Evolutionary conservation across 345 rosid species (phyloP).

Genomic region (Reutealis trisperma): DNA sequence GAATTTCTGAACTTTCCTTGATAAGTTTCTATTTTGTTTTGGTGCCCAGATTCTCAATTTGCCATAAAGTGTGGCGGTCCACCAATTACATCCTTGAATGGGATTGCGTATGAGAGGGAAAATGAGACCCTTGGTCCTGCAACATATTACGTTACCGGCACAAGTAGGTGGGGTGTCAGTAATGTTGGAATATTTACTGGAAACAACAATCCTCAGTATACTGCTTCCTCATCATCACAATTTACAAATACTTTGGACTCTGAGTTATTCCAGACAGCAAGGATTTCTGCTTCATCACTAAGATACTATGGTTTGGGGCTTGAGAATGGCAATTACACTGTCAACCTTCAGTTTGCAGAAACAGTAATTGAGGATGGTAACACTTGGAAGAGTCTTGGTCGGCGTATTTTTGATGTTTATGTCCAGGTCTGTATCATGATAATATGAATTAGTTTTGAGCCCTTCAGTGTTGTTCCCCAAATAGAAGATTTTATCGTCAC

Average conservation of each 20-base stretch:
- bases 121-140: conserved; percentile 57
- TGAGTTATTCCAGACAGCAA: conserved; percentile 54
- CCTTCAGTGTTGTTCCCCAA: too few relatives aligned
- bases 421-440: conserved; percentile 40
- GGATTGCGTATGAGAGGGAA: conserved; percentile 49
- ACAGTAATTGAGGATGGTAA: conserved; percentile 18
- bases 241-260: conserved; percentile 40
- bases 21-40: neutral
- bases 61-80: conserved; percentile 71
- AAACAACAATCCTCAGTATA: conserved; percentile 34
- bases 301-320: conserved; percentile 84
- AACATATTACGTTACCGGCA: conserved; percentile 45
- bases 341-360: conserved; percentile 54
- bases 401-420: conserved; percentile 55
- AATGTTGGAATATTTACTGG: conserved; percentile 44
- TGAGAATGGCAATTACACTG: conserved; percentile 72
- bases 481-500: too few relatives aligned
- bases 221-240: conserved; percentile 27
- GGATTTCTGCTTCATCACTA: conserved; percentile 67
- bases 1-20: neutral
- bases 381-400: conserved; percentile 48
- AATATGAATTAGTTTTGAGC: neutral
- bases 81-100: conserved; percentile 36
- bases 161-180: conserved; percentile 49
- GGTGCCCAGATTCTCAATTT: conserved; percentile 50